These are phyloP conservation scores for Phytophthora niederhauseri DNA, from an alignment of 352 stramenopile genomes.

Conservation along the genomic window DNA sequence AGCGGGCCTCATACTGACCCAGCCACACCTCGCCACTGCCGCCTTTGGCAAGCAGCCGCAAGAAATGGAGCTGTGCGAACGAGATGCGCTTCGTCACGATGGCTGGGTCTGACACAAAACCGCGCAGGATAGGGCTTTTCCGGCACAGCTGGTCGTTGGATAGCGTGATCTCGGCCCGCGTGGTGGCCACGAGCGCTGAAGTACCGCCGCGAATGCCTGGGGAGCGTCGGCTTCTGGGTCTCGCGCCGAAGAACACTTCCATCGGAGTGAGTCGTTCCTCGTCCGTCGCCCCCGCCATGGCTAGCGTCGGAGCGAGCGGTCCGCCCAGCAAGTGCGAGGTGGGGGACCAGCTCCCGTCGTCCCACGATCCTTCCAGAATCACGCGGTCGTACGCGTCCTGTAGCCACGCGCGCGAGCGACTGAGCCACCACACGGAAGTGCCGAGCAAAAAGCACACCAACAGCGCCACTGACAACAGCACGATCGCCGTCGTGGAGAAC, in stretches of 20 bases:
- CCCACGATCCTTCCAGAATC: conserved; percentile 36
- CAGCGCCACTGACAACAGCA: conserved; percentile 50
- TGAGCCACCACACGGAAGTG: conserved; percentile 56
- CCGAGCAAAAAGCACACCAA: conserved; percentile 42
- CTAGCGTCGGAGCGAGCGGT: conserved; percentile 29
- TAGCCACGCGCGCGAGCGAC: conserved; percentile 47
- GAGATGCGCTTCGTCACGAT: conserved; percentile 81
- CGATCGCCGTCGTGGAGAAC: conserved; percentile 63
- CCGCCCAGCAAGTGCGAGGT: conserved; percentile 42
- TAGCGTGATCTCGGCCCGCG: conserved; percentile 52
- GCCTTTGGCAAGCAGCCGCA: conserved; percentile 73
- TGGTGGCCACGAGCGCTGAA: conserved; percentile 42
- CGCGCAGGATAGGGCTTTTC: conserved; percentile 56
- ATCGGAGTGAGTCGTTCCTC: conserved; percentile 52
- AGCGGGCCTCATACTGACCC: conserved; percentile 73
- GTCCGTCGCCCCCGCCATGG: conserved; percentile 21
- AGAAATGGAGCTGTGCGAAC: conserved; percentile 75
- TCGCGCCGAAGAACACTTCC: conserved; percentile 56
- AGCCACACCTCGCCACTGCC: conserved; percentile 85
- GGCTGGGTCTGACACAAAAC: conserved; percentile 69
- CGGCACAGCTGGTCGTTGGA: conserved; percentile 74
- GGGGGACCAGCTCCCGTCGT: conserved; percentile 39
- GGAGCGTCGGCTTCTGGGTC: conserved; percentile 39
- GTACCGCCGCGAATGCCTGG: conserved; percentile 29
- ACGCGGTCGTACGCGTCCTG: conserved; percentile 41